Conservation (phyloP, 2,329 filamentous ascomycete genomes). For the Penicillium sp. region DNA sequence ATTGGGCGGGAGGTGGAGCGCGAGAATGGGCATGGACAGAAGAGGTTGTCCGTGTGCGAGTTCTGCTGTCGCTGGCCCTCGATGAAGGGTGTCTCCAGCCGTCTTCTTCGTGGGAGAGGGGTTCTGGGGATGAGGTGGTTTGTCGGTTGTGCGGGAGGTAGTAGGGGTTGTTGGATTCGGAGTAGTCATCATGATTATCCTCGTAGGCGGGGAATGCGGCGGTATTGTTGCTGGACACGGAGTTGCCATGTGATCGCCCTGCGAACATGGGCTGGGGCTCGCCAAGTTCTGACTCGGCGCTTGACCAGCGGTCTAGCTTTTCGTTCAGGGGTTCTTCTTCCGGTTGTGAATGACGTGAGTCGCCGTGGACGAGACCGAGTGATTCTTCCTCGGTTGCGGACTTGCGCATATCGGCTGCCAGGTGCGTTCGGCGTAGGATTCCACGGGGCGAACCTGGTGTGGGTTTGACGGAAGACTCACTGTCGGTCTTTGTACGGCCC, state of each 20-base stretch:
- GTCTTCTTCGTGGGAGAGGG: constrained; percentile 13
- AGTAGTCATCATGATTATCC: constrained; percentile 27
- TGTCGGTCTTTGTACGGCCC: constrained; percentile 45
- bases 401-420: constrained; percentile 34
- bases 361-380: constrained; percentile 77
- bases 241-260: constrained; percentile 24
- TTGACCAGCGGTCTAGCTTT: constrained; percentile 32
- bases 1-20: constrained; percentile 23
- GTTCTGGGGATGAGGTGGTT: constrained; percentile 16
- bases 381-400: constrained; percentile 77
- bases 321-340: constrained; percentile 31
- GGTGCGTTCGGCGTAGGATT: constrained; percentile 45
- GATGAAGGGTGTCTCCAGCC: constrained; percentile 15
- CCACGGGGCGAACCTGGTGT: constrained; percentile 34
- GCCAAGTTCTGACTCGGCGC: constrained; percentile 22
- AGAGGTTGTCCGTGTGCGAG: constrained; percentile 22
- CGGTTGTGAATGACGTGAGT: constrained; percentile 42
- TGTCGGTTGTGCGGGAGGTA: constrained; percentile 22
- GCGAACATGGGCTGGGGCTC: constrained; percentile 21
- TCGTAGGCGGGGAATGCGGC: constrained; percentile 31
- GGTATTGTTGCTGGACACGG: constrained; percentile 23
- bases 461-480: constrained; percentile 23
- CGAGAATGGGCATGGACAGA: constrained; percentile 16
- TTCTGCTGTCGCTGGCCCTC: not conserved
- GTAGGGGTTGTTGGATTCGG: constrained; percentile 26